Evolutionary conservation across 1,139 yeast species (phyloP).

Genomic region (Lodderomyces orthopsilosis): DNA sequence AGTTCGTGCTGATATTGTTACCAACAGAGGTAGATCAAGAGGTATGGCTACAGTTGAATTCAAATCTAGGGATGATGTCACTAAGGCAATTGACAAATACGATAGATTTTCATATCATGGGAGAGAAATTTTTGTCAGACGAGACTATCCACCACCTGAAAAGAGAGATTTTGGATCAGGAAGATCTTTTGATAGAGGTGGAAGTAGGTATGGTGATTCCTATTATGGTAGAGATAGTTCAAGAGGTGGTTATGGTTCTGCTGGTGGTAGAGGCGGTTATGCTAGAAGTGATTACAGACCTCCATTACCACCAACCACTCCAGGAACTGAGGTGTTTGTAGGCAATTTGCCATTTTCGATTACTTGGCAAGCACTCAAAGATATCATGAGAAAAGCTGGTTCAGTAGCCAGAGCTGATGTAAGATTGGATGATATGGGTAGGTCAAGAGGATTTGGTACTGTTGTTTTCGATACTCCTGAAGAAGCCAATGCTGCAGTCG

Average conservation of each 20-base stretch:
- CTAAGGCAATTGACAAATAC: constrained; percentile 67
- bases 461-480: constrained; percentile 60
- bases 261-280: constrained; percentile 12
- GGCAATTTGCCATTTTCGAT: constrained; percentile 80
- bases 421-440: constrained; percentile 63
- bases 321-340: constrained; percentile 71
- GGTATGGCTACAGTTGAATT: constrained; percentile 96
- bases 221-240: constrained; percentile 3
- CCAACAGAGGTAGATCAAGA: constrained; percentile 79
- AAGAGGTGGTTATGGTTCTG: constrained; percentile 7
- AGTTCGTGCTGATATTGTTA: constrained; percentile 82
- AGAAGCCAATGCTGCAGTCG: constrained; percentile 62
- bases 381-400: constrained; percentile 76
- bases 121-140: constrained; percentile 87
- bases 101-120: constrained; percentile 70
- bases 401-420: constrained; percentile 80
- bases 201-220: constrained; percentile 10
- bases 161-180: constrained; percentile 24
- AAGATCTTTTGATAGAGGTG: constrained; percentile 13
- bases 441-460: constrained; percentile 84
- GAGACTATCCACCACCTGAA: constrained; percentile 78
- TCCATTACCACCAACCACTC: constrained; percentile 23
- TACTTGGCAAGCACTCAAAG: constrained; percentile 85
- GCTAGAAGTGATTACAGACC: constrained; percentile 12
- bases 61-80: constrained; percentile 63